Evolutionary conservation across 129 eudicot genomes (phyloP).

Genomic region (Calendula officinalis): DNA sequence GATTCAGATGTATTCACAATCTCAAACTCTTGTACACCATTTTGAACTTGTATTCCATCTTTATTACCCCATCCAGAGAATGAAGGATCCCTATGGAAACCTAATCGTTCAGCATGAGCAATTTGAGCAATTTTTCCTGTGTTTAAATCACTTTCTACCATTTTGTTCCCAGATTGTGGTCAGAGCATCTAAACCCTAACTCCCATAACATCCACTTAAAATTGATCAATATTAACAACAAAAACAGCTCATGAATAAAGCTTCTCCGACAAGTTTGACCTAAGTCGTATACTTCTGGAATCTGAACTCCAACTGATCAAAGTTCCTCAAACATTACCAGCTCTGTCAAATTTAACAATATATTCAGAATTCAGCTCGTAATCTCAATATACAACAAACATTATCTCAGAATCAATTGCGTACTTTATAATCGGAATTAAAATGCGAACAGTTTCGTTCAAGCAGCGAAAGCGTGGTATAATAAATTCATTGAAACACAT

Average conservation of each 20-base stretch:
- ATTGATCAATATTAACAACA: slow-evolving; percentile 1
- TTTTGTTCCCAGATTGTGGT: slow-evolving; percentile 18
- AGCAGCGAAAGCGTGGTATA: not conserved
- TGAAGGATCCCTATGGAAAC: slow-evolving; percentile 50
- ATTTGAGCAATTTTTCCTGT: slow-evolving; percentile 14
- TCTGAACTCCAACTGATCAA: slow-evolving; percentile 27
- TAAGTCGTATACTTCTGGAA: not conserved
- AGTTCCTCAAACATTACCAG: slow-evolving; percentile 20
- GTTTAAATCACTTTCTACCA: slow-evolving; percentile 36
- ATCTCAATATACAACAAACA: slow-evolving; percentile 11
- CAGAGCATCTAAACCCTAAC: slow-evolving; percentile 31
- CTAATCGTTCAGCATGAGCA: slow-evolving; percentile 22
- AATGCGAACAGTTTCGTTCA: slow-evolving; percentile 4
- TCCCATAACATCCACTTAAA: not conserved
- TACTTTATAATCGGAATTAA: slow-evolving; percentile 3
- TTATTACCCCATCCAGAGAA: slow-evolving; percentile 65
- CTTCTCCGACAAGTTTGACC: slow-evolving; percentile 21
- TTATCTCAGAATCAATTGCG: not conserved
- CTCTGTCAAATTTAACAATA: slow-evolving; percentile 5
- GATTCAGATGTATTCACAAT: slow-evolving; percentile 18
- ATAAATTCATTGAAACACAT: not conserved
- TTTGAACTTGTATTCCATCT: slow-evolving; percentile 31
- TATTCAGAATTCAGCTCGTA: slow-evolving; percentile 10
- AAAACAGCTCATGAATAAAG: slow-evolving; percentile 19
- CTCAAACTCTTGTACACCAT: slow-evolving; percentile 17